A percentile compares a stretch with the other conserved stretches of the same genome.
phyloP scores from a whole-genome alignment of 345 rosid genomes.

The Combretum micranthum region DNA sequence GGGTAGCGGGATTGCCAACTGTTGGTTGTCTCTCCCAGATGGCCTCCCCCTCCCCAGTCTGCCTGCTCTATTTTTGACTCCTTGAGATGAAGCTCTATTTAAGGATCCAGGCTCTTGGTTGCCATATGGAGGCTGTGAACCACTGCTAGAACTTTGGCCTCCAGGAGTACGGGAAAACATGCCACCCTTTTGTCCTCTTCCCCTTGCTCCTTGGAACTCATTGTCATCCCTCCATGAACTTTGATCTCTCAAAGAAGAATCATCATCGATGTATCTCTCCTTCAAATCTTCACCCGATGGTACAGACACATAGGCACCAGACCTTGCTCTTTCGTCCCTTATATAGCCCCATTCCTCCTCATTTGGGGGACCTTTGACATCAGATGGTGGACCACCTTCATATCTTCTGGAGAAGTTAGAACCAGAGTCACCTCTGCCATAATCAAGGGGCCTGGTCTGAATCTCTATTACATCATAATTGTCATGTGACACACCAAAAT shows the following conservation, averaged over 20 bases:
- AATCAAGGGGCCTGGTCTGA: constrained; percentile 85
- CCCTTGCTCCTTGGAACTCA: constrained; percentile 64
- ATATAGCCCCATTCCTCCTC: constrained; percentile 63
- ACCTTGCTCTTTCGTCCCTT: constrained; percentile 54
- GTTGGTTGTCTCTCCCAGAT: constrained; percentile 81
- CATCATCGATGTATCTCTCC: constrained; percentile 58
- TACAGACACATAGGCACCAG: constrained; percentile 44
- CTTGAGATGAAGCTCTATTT: constrained; percentile 48
- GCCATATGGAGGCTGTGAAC: constrained; percentile 50
- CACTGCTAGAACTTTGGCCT: constrained; percentile 49
- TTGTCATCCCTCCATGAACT: constrained; percentile 58
- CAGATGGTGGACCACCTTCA: constrained; percentile 57
- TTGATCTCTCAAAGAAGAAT: constrained; percentile 27
- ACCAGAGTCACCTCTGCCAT: constrained; percentile 57
- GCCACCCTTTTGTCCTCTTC: constrained; percentile 64
- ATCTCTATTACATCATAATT: constrained; percentile 98
- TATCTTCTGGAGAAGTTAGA: constrained; percentile 44
- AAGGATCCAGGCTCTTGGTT: constrained; percentile 51
- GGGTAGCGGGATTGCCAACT: constrained; percentile 64
- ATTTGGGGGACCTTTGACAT: constrained; percentile 37
- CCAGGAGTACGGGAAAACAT: constrained; percentile 37
- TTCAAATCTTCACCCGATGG: constrained; percentile 57
- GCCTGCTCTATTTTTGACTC: constrained; percentile 65
- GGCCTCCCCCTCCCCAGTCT: constrained; percentile 86
- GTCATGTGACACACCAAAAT: constrained; percentile 79